Evolutionary conservation across 1,284 basidiomycete species (phyloP), one percentile per base, ranked within the genome.

Genomic region (Heterobasidion annosum): DNA sequence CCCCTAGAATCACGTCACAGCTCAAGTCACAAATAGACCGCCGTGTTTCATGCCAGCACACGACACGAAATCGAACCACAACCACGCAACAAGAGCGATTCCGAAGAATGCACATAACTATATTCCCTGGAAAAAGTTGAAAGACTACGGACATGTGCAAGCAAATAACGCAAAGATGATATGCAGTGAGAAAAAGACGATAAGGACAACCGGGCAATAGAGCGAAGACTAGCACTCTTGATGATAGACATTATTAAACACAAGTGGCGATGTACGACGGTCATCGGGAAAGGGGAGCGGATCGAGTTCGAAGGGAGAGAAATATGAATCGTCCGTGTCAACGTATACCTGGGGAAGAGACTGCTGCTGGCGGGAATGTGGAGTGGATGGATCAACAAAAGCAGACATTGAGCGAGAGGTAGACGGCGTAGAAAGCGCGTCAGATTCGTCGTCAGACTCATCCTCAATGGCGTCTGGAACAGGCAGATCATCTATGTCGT

Each of bases 381-480:
- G 77, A 70, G 60, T 52, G 68, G 66, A 60, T 75, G 67, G 51
- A 71, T 76, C 47, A 68, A 74, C 37, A 77, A 81, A 59, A 70
- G 59, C 53, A 19, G 83, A 83, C 12, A 67, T 63, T 45, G 70
- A 71, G 50, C 63, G 64, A 33, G 55, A 34, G 10, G 61, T 60
- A 52, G 64, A 70, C 48, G 81, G 83, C n/a, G 84, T 83, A 12
- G 77, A 77, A 18, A 75, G 77, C 12, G 78, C 70, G 59, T 90
- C 87, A 16, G 85, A 87, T 72, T 89, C 88, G 70, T 90, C 87
- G 69, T 89, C 87, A 48, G 87, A 90, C 49, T 77, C 80, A 68
- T 90, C 87, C 65, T 89, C 87, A 73, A 89, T 86, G 51, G 85
- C 83, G 63, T 89, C 88, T 51, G 85, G 86, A 45, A 88, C 79